phyloP scores from a whole-genome alignment of 345 rosid genomes.

The Arabidopsis thaliana region DNA sequence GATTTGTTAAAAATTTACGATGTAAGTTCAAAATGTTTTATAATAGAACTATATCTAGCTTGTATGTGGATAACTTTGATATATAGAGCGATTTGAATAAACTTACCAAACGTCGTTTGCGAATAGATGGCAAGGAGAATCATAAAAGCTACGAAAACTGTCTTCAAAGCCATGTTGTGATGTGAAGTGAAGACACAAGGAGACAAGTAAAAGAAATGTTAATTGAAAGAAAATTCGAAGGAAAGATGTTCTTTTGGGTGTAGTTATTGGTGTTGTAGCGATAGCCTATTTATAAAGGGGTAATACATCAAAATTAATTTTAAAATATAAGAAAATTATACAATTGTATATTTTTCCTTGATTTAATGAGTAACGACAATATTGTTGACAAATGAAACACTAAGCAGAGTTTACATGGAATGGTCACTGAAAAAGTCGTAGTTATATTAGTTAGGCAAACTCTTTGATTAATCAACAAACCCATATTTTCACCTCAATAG shows the following conservation, averaged over 20 bases:
- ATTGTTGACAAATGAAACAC: conserved; percentile 20
- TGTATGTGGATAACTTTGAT: background rate
- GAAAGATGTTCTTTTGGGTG: background rate
- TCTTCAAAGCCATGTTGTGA: conserved; percentile 35
- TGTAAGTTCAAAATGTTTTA: background rate
- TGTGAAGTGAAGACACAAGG: conserved; percentile 16
- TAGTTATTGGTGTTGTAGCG: background rate
- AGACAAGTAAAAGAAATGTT: background rate
- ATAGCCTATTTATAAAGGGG: conserved; percentile 33
- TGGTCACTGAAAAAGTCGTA: conserved; percentile 28
- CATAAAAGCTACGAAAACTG: conserved; percentile 18
- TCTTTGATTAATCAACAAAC: background rate
- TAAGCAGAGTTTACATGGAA: background rate
- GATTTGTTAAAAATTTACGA: background rate
- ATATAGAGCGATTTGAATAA: background rate
- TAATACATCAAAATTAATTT: background rate
- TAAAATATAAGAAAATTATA: background rate
- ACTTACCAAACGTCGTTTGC: conserved; percentile 35
- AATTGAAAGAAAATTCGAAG: background rate
- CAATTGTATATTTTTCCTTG: background rate
- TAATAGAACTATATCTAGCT: background rate
- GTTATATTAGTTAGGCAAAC: background rate
- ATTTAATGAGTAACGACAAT: background rate
- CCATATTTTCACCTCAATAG: conserved; percentile 4
- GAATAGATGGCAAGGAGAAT: conserved; percentile 32